These are phyloP conservation scores for Clathrus columnatus DNA, from an alignment of 768 basidiomycete species.

Conservation along the genomic window DNA sequence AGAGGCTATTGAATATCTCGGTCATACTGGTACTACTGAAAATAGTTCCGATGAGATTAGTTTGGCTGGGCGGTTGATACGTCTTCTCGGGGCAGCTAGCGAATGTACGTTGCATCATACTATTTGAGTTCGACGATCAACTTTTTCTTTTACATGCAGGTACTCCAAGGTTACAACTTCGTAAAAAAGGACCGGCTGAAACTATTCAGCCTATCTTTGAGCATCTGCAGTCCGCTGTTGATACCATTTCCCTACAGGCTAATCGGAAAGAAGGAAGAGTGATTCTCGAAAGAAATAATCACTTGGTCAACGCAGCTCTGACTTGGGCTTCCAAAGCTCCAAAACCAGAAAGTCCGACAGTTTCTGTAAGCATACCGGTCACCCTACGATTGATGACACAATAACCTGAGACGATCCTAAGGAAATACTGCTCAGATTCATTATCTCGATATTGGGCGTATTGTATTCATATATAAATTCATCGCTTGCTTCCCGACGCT, in stretches of 20 bases:
- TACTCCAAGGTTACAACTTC: neutral
- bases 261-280: conserved; percentile 13
- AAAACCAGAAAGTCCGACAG: neutral
- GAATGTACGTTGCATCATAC: neutral
- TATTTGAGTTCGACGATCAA: neutral
- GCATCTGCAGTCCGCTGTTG: neutral
- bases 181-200: conserved; percentile 1
- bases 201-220: conserved; percentile 5
- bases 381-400: neutral
- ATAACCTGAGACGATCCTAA: neutral
- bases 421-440: conserved; percentile 3
- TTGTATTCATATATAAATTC: conserved; percentile 34
- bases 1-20: conserved; percentile 29
- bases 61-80: neutral
- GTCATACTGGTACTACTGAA: conserved; percentile 12
- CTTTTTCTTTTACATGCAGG: neutral
- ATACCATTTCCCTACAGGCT: conserved; percentile 11
- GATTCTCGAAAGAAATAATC: neutral
- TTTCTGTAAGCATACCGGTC: neutral
- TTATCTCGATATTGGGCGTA: conserved; percentile 29
- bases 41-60: conserved; percentile 4
- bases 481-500: conserved; percentile 37
- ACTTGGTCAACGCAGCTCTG: neutral
- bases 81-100: neutral
- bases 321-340: neutral